Conservation (phyloP, 1,139 yeast genomes). For the Magnusiomyces paraingens region DNA sequence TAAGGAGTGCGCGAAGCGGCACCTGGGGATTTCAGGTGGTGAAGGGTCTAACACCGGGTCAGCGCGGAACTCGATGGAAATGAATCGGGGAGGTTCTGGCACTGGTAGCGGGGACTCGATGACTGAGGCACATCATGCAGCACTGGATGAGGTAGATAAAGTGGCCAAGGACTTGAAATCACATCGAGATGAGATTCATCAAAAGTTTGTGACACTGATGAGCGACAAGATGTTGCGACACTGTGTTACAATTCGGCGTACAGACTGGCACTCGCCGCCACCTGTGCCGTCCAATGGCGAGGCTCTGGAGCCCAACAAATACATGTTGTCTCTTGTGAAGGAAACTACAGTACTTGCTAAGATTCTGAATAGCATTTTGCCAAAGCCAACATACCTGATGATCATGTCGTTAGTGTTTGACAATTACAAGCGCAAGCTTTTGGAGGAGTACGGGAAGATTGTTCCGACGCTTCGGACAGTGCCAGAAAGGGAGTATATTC, state of each 20-base stretch:
- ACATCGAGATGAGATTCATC: slow-evolving; percentile 61
- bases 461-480: slow-evolving; percentile 33
- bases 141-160: slow-evolving; percentile 38
- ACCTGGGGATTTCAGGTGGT: slow-evolving; percentile 16
- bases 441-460: slow-evolving; percentile 40
- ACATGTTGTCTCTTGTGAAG: slow-evolving; percentile 61
- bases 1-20: slow-evolving; percentile 29
- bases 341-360: slow-evolving; percentile 60
- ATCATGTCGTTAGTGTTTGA: slow-evolving; percentile 40
- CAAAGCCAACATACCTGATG: slow-evolving; percentile 42
- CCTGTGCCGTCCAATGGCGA: slow-evolving; percentile 24
- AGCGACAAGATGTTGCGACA: slow-evolving; percentile 46
- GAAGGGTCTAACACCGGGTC: neutral
- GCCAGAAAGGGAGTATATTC: slow-evolving; percentile 35
- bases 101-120: no score
- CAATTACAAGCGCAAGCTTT: slow-evolving; percentile 51
- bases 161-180: slow-evolving; percentile 40
- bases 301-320: slow-evolving; percentile 39
- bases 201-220: slow-evolving; percentile 64
- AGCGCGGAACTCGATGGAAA: slow-evolving; percentile 2
- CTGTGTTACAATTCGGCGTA: neutral
- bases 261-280: slow-evolving; percentile 38
- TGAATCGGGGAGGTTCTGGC: slow-evolving; percentile 13
- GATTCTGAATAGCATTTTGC: slow-evolving; percentile 53
- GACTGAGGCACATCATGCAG: slow-evolving; percentile 12